A percentile compares a stretch with the other conserved stretches of the same genome.
phyloP scores from a whole-genome alignment of 805 yeast genomes.

The Starmera caribaea region DNA sequence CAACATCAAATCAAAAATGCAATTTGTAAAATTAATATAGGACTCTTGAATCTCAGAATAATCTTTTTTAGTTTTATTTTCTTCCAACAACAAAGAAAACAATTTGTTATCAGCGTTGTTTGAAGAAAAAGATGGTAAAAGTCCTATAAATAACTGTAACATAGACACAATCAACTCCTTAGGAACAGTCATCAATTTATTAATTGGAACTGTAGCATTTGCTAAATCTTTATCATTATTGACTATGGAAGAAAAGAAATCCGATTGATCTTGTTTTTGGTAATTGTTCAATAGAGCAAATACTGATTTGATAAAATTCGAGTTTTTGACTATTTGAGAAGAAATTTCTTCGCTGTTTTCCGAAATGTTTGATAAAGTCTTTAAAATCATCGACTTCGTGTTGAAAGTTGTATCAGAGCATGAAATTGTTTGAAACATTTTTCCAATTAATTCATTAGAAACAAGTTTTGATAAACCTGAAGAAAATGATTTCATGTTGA shows the following conservation, averaged over 20 bases:
- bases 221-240: neutral
- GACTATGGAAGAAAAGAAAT: neutral
- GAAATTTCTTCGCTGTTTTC: constrained; percentile 28
- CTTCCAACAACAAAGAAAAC: neutral
- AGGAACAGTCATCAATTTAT: constrained; percentile 65
- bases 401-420: constrained; percentile 20
- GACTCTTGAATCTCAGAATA: constrained; percentile 16
- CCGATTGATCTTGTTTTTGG: constrained; percentile 22
- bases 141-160: constrained; percentile 42
- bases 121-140: constrained; percentile 41
- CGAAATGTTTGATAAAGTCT: constrained; percentile 35
- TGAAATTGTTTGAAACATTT: constrained; percentile 20
- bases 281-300: constrained; percentile 41
- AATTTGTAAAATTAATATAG: constrained; percentile 28
- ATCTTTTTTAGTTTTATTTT: constrained; percentile 12
- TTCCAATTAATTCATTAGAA: constrained; percentile 23
- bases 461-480: constrained; percentile 39
- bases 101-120: constrained; percentile 1
- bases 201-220: constrained; percentile 38
- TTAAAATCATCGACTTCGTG: constrained; percentile 22
- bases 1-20: constrained; percentile 42
- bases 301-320: constrained; percentile 38
- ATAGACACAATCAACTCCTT: constrained; percentile 50
- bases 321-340: constrained; percentile 33
- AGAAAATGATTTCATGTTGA: constrained; percentile 31